Percentiles rank a stretch among this genome's conserved stretches.
Conservation (phyloP, 2,329 filamentous ascomycete genomes). For the Zelopaecilomyces penicillatus region DNA sequence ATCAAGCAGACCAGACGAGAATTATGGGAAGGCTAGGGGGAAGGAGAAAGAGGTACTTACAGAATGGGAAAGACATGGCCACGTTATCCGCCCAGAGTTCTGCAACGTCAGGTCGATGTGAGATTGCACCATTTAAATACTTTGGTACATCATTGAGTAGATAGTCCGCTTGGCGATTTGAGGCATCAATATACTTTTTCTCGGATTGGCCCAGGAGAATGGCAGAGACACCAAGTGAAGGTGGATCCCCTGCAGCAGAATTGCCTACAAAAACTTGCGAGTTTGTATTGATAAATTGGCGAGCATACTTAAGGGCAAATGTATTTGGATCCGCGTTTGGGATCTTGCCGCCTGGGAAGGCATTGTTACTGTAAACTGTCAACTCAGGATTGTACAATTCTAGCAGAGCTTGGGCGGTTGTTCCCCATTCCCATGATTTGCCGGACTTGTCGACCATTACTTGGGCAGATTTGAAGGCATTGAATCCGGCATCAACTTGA, state of each 20-base stretch:
- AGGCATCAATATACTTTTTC: conserved; percentile 6
- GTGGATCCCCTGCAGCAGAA: conserved; percentile 9
- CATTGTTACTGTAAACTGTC: conserved; percentile 8
- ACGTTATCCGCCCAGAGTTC: conserved; percentile 12
- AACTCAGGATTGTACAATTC: conserved; percentile 10
- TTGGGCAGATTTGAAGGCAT: conserved; percentile 5
- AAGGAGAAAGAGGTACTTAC: neutral
- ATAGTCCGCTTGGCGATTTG: conserved; percentile 7
- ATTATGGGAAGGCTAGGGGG: neutral
- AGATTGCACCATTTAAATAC: conserved; percentile 9
- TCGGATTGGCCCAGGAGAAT: conserved; percentile 10
- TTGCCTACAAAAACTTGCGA: conserved; percentile 4
- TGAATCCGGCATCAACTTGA: conserved; percentile 9
- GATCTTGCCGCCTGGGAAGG: conserved; percentile 9
- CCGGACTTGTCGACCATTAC: conserved; percentile 6
- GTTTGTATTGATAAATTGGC: conserved; percentile 8
- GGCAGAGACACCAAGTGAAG: conserved; percentile 10
- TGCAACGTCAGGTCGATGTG: conserved; percentile 7
- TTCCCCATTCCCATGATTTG: conserved; percentile 13
- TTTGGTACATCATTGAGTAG: conserved; percentile 4
- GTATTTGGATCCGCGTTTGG: conserved; percentile 2
- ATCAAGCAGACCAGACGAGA: too few relatives aligned
- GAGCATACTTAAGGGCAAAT: conserved; percentile 6
- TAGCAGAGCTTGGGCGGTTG: conserved; percentile 9
- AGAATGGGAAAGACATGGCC: conserved; percentile 12